Evolutionary conservation across 805 yeast species (phyloP), one percentile per base, ranked within the genome.

Genomic region (Wickerhamiella parazyma): DNA sequence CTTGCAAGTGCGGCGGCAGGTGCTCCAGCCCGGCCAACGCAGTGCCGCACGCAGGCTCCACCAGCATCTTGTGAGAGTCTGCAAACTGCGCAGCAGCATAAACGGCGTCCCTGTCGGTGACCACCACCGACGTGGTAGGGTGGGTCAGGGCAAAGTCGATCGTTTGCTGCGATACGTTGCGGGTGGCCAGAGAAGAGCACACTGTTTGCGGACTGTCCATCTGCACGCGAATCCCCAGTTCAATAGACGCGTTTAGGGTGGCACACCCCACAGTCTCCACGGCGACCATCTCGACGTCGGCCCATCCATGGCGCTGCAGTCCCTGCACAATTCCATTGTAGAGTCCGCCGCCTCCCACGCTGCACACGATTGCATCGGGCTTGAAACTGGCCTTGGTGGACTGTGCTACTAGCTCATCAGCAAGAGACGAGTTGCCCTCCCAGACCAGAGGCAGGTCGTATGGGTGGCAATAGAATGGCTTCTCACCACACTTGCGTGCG

Each of bases 341-440:
- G 50, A 89, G 68, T 39, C 98, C 98, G 54, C 96, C 97, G 50
- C 98, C 98, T 46, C 97, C 98, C 41, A 86, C 85, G 7, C 95
- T 89, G 22, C 42, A 38, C 29, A 85, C 81, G 1, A 87, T 78
- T 2, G 95, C 95, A 49, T 72, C 74, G 46, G 89, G 71, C 49
- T 74, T 76, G 21, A 45, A 42, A 8, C 41, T 37, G 14, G 36
- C 33, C 10, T 22, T 34, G 3, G 40, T 31, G 21, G 84, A 70
- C 65, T 86, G 95, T 59, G 84, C 73, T 41, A 84, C 65, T 21
- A 87, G 64, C 63, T 87, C 96, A 71, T 82, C 74, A 1, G 93
- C 91, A 48, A 85, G 72, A 25, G 94, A 81, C 46, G 94, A 93
- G 63, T 87, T 94, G n/a, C 96, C 96, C 5, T 94, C 93, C 66